Percentiles rank a stretch among this genome's conserved stretches.
These are phyloP conservation scores for Cytospora paraplurivora DNA, from an alignment of 2,329 filamentous ascomycete genomes.

Conservation along the genomic window DNA sequence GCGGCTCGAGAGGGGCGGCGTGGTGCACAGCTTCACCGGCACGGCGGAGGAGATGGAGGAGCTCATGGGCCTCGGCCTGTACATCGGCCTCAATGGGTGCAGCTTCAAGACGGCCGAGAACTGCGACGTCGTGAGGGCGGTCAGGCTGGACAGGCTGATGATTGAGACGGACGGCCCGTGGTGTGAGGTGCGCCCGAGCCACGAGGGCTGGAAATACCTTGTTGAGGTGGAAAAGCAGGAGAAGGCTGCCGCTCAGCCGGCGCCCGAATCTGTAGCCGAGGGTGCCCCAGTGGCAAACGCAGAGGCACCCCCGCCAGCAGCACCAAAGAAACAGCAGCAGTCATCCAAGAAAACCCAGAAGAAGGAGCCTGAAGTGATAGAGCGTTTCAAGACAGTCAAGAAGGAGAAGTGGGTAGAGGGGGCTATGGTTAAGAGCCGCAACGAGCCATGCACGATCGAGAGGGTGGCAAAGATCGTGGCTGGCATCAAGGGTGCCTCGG, in stretches of 20 bases:
- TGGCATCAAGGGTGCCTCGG: conserved; percentile 74
- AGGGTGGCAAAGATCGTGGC: conserved; percentile 89
- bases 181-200: conserved; percentile 90
- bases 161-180: conserved; percentile 97
- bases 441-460: conserved; percentile 87
- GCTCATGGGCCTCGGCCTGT: conserved; percentile 76
- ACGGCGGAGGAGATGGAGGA: conserved; percentile 81
- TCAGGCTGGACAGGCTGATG: conserved; percentile 80
- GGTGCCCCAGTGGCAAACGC: conserved; percentile 11
- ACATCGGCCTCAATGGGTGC: conserved; percentile 96
- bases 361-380: conserved; percentile 66
- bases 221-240: conserved; percentile 44
- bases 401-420: conserved; percentile 94
- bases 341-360: conserved; percentile 53
- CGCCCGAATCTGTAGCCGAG: not conserved
- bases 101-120: conserved; percentile 95
- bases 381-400: conserved; percentile 82
- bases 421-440: conserved; percentile 89
- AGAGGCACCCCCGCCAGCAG: conserved; percentile 14
- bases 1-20: conserved; percentile 70
- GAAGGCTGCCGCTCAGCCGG: conserved; percentile 28
- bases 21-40: conserved; percentile 96
- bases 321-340: conserved; percentile 35
- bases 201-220: conserved; percentile 77
- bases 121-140: conserved; percentile 76